Conservation (phyloP, 805 yeast genomes). For the Teunomyces lycoperdinae region DNA sequence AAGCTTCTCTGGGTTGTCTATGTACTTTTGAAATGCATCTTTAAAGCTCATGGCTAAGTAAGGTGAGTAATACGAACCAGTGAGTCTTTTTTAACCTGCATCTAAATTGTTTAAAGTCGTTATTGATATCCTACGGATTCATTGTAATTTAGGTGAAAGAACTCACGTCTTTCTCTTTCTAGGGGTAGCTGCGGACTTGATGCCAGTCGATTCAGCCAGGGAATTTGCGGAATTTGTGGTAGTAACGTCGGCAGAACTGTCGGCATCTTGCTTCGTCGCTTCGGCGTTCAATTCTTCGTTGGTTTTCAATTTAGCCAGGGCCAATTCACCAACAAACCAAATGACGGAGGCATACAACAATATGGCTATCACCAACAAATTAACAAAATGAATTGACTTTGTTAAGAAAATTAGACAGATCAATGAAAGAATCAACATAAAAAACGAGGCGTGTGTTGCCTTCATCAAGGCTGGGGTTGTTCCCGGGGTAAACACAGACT, state of each 20-base stretch:
- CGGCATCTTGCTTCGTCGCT: slow-evolving; percentile 11
- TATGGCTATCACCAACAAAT: slow-evolving; percentile 53
- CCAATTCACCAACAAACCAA: slow-evolving; percentile 82
- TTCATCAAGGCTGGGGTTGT: slow-evolving; percentile 82
- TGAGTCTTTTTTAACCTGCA: not conserved
- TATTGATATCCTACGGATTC: not conserved
- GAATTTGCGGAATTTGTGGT: not conserved
- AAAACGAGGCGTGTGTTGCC: slow-evolving; percentile 86
- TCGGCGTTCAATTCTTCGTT: slow-evolving; percentile 36
- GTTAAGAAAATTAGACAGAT: slow-evolving; percentile 56
- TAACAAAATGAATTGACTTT: slow-evolving; percentile 63
- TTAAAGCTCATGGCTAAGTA: slow-evolving; percentile 44
- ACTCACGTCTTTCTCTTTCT: slow-evolving; percentile 10
- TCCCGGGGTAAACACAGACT: slow-evolving; percentile 89
- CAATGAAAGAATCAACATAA: slow-evolving; percentile 57
- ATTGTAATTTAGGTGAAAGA: not conserved
- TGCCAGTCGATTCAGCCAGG: not conserved
- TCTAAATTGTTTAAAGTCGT: not conserved
- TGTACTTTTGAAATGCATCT: slow-evolving; percentile 47
- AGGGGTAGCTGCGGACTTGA: slow-evolving; percentile 4
- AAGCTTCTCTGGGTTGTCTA: slow-evolving; percentile 43
- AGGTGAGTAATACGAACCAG: not conserved
- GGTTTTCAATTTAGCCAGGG: slow-evolving; percentile 44
- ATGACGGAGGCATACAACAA: slow-evolving; percentile 75
- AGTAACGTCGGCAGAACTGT: not conserved